Evolutionary conservation across 257 asterid genomes (phyloP).

Genomic region (Solanum etuberosum): DNA sequence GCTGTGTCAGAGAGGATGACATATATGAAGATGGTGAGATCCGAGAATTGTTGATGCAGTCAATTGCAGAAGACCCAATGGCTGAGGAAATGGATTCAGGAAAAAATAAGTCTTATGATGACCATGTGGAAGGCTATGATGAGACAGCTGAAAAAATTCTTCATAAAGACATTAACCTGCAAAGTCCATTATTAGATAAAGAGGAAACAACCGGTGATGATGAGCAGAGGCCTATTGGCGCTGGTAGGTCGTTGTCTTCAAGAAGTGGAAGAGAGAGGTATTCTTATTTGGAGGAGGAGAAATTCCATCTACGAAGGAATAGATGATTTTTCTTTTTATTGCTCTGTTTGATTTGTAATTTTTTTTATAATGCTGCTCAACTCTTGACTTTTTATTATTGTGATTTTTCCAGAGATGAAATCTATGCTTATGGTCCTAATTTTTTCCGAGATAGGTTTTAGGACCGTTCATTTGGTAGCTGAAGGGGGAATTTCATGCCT

Average conservation of each 20-base stretch:
- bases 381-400: background rate
- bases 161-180: background rate
- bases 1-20: conserved; percentile 18
- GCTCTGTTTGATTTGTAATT: background rate
- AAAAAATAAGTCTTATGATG: background rate
- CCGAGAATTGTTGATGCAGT: conserved; percentile 34
- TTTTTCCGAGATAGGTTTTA: background rate
- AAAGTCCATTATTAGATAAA: conserved; percentile 8
- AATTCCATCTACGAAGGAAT: conserved; percentile 31
- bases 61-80: background rate
- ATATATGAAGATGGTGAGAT: conserved; percentile 84
- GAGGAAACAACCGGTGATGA: conserved; percentile 15
- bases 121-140: conserved; percentile 12
- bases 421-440: background rate
- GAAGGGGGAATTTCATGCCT: background rate
- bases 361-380: background rate
- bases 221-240: conserved; percentile 19
- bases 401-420: background rate
- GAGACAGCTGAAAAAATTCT: conserved; percentile 13
- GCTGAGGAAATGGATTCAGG: conserved; percentile 11
- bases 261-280: conserved; percentile 58
- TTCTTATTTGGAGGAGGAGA: conserved; percentile 41
- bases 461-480: background rate
- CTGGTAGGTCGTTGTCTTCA: conserved; percentile 27
- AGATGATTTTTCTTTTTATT: conserved; percentile 34